These are phyloP conservation scores for Viridothelium virens DNA, from an alignment of 495 filamentous ascomycete genomes.

Conservation along the genomic window DNA sequence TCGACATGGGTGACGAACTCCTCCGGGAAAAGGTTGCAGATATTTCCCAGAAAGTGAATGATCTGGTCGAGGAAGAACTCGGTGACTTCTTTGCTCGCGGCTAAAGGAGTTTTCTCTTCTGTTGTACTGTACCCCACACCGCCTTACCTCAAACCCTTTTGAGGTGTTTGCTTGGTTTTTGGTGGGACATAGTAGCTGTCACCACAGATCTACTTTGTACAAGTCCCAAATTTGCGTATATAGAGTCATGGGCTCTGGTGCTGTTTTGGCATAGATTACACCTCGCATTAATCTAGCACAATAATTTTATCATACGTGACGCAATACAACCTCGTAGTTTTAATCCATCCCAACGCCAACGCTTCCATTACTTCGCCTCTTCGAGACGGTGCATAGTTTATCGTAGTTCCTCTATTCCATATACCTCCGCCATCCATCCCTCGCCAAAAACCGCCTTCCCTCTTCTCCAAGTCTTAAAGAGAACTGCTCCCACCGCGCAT, in stretches of 20 bases:
- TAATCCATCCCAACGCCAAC: no score
- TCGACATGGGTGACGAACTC: constrained; percentile 13
- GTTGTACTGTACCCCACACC: neutral
- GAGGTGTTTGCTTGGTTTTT: neutral
- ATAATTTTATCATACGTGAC: neutral
- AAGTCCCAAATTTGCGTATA: neutral
- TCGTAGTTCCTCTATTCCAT: constrained; percentile 30
- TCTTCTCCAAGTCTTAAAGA: constrained; percentile 55
- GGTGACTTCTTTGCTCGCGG: constrained; percentile 54
- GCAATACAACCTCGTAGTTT: neutral
- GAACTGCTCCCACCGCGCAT: constrained; percentile 81
- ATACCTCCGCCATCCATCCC: constrained; percentile 79
- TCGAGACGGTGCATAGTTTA: neutral
- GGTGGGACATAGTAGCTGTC: neutral
- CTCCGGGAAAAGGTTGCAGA: constrained; percentile 31
- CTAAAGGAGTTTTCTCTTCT: neutral
- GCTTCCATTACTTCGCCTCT: neutral
- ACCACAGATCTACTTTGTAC: neutral
- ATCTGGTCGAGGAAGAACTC: constrained; percentile 61
- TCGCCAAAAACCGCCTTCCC: constrained; percentile 51
- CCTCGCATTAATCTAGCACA: neutral
- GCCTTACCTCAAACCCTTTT: neutral
- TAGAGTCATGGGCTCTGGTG: neutral
- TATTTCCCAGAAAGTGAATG: constrained; percentile 46
- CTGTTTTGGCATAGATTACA: neutral